Evolutionary conservation across 2,329 filamentous ascomycete genomes (phyloP), one percentile per base, ranked within the genome.

Genomic region (Aspergillus thermomutatus): DNA sequence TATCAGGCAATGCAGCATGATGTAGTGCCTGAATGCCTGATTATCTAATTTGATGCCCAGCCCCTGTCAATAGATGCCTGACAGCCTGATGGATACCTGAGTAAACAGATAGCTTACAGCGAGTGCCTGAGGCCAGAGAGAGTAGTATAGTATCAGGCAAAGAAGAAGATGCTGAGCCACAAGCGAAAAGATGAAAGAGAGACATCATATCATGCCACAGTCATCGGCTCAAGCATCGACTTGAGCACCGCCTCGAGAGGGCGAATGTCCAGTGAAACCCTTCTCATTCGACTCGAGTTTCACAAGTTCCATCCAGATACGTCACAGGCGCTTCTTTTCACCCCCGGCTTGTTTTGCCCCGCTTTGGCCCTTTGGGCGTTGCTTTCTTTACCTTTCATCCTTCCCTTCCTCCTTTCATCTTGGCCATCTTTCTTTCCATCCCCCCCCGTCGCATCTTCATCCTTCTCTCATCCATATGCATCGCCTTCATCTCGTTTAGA

Each of bases 391-490:
- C 1, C 28, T n/a, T n/a, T n/a, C n/a, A n/a, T n/a, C n/a, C n/a
- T n/a, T n/a, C n/a, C n/a, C n/a, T 41, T 47, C 50, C 46, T 58
- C 49, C 55, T 52, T 14, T 50, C 53, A 48, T 48, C 53, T 55
- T 54, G 43, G 26, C 52, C 50, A 45, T 56, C 55, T 37, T 53
- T 52, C 50, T 55, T 48, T 57, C 49, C 54, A 41, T 51, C 46
- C 51, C 50, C 37, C 49, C 49, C 21, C 27, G 49, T 54, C 26
- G 34, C 26, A 45, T 23, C 21, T 31, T 41, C 49, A 28, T 52
- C 48, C 43, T 57, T n/a, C 49, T 19, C 25, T 46, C 49, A 49
- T 52, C 50, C 49, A 27, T 31, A 52, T 25, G n/a, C 19, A 23
- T 7, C 26, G 23, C 23, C 23, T 51, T 31, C 50, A 54, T 55